These are phyloP conservation scores for Clarkia xantiana DNA, from an alignment of 345 rosid species.

Conservation along the genomic window DNA sequence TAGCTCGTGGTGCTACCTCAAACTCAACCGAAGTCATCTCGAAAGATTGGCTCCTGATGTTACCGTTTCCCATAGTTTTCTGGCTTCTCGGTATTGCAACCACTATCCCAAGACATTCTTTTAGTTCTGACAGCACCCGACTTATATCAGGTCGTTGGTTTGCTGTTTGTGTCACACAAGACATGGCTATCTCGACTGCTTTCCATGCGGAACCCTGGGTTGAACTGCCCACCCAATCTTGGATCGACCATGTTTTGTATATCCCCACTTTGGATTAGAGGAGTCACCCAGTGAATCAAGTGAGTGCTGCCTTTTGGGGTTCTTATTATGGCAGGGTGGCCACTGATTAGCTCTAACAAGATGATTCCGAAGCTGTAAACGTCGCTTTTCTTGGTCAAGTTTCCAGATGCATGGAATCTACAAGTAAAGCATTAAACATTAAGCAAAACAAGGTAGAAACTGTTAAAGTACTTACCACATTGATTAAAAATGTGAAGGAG, in stretches of 20 bases:
- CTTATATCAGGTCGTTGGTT: constrained; percentile 17
- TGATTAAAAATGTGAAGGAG: too few relatives aligned
- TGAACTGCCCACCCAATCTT: constrained; percentile 10
- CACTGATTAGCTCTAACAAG: constrained; percentile 21
- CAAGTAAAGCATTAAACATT: background rate
- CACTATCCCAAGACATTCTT: constrained; percentile 14
- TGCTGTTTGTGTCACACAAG: constrained; percentile 9
- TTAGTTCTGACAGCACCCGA: constrained; percentile 10
- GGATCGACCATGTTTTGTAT: constrained; percentile 17
- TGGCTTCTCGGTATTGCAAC: constrained; percentile 1
- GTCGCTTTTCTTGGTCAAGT: constrained; percentile 17
- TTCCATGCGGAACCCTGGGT: constrained; percentile 20
- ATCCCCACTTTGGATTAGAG: constrained; percentile 17
- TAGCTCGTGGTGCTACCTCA: background rate
- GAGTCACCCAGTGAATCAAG: constrained; percentile 11
- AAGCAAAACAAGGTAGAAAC: background rate
- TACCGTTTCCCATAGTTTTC: background rate
- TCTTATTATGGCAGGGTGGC: constrained; percentile 14
- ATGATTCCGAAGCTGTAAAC: constrained; percentile 22
- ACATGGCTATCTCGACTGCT: constrained; percentile 17
- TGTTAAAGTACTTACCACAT: background rate
- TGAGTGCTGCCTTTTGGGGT: constrained; percentile 4
- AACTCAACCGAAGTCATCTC: background rate
- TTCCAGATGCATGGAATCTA: constrained; percentile 13
- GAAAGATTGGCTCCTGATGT: background rate